Percentiles rank a stretch among this genome's conserved stretches.
Evolutionary conservation across 2,329 filamentous ascomycete species (phyloP).

Genomic region (Colletotrichum lini): DNA sequence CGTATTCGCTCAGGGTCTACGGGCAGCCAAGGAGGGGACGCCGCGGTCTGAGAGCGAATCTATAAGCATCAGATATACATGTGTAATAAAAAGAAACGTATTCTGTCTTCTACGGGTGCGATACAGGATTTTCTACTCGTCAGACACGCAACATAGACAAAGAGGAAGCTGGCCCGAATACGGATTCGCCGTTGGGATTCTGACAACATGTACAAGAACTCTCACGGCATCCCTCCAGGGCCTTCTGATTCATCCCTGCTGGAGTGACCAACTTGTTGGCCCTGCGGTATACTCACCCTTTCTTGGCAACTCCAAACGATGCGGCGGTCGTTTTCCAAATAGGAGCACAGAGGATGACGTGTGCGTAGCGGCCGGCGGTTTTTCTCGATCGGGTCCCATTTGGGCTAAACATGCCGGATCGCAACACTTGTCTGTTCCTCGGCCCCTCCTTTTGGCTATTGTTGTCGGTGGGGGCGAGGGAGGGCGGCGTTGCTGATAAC

Average conservation of each 20-base stretch:
- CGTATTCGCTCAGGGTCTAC: not conserved
- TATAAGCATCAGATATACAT: not conserved
- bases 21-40: not conserved
- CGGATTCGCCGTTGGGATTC: too few species aligned
- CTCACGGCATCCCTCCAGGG: not conserved
- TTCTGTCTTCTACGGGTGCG: not conserved
- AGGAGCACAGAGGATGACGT: not conserved
- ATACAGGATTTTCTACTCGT: too few species aligned
- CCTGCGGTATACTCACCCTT: not conserved
- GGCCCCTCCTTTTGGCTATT: not conserved
- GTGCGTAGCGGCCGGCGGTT: not conserved
- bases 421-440: not conserved
- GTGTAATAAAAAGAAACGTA: conserved; percentile 26
- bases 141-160: too few species aligned
- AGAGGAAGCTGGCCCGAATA: too few species aligned
- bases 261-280: not conserved
- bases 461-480: not conserved
- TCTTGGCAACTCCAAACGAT: not conserved
- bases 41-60: not conserved
- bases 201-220: too few species aligned
- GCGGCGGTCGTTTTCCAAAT: not conserved
- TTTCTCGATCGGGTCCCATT: too few species aligned
- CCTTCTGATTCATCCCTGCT: not conserved
- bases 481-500: too few species aligned
- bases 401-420: not conserved